Base-by-base conservation (phyloP, 1,284 basidiomycete genomes). In the Microbotryum saponariae region DNA sequence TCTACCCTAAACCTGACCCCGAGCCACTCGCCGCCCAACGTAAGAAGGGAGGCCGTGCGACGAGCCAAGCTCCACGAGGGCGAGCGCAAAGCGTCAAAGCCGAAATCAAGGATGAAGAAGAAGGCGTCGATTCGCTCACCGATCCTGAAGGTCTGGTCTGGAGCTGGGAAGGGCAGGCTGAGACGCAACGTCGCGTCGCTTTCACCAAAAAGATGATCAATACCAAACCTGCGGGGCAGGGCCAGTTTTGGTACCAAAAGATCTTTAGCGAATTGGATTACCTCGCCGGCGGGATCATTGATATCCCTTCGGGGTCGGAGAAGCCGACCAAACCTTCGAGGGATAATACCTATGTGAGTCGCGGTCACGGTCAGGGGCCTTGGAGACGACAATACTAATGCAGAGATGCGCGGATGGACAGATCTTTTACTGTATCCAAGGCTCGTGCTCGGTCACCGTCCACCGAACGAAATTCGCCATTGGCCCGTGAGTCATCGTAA, bases 231-330 rank as follows among this genome's bases (percentile, higher is more conserved):
- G 65, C 71, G 6, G 56, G 60, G 45, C 63, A 67, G 58, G 81
- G 81, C 18, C 79, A 82, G 25, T 98, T 93, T 82, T 79, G 78
- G 31, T 98, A 92, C 74, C 87, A 96, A 73, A 96, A 94, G 76
- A 82, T 94, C n/a, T 96, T 96, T 74, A 85, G 86, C n/a, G 91
- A 97, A 67, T 87, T 84, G 54, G 85, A 89, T 54, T 93, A 90
- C 73, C 85, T 96, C 70, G 93, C 93, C 0, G 86, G 90, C 20
- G 96, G 96, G 0, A 83, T 91, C 59, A 79, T 97, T 44, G 79
- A 84, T 54, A 86, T 98, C 47, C 89, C 90, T 5, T 82, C 86
- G 0, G 80, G 82, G 2, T 82, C 83, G 25, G 79, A 82, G 65
- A 98, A 98, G 76, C 89, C 90, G 2, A 84, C 82, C 57, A 98